Conservation (phyloP, 2,329 filamentous ascomycete genomes). For the Trichoderma polysporum region DNA sequence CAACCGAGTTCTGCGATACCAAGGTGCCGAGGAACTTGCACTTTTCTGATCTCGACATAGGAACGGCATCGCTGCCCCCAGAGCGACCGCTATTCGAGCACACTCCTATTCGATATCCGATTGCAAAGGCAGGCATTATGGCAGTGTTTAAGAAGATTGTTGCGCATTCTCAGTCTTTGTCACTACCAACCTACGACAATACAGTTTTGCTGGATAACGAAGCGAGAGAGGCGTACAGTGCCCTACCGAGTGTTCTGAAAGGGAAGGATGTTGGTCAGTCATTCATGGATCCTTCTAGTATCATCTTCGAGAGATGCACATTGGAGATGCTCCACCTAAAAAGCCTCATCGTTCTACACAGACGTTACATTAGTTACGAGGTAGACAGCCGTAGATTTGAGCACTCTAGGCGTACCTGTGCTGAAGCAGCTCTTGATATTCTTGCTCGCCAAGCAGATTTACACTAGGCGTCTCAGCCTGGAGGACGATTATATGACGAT, state of each 20-base stretch:
- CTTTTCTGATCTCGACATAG: not conserved
- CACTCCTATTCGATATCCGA: not conserved
- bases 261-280: not conserved
- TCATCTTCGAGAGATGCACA: not conserved
- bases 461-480: not conserved
- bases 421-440: not conserved
- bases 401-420: slow-evolving; percentile 5
- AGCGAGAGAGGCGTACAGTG: not conserved
- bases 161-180: not conserved
- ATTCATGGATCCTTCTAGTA: not conserved
- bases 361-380: not conserved
- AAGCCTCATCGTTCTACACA: slow-evolving; percentile 2
- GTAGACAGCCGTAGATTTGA: not conserved
- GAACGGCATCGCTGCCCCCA: not conserved
- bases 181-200: not conserved
- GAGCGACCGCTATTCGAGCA: slow-evolving; percentile 1
- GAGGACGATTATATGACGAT: not conserved
- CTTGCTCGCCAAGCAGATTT: slow-evolving; percentile 11
- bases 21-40: slow-evolving; percentile 11
- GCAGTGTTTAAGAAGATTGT: slow-evolving; percentile 6
- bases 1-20: slow-evolving; percentile 8
- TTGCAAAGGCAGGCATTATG: slow-evolving; percentile 9
- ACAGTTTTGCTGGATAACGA: slow-evolving; percentile 2
- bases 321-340: slow-evolving; percentile 5
- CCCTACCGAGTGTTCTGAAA: not conserved